Base-by-base conservation (phyloP, 108 stramenopile genomes). In the Skeletonema costatum region DNA sequence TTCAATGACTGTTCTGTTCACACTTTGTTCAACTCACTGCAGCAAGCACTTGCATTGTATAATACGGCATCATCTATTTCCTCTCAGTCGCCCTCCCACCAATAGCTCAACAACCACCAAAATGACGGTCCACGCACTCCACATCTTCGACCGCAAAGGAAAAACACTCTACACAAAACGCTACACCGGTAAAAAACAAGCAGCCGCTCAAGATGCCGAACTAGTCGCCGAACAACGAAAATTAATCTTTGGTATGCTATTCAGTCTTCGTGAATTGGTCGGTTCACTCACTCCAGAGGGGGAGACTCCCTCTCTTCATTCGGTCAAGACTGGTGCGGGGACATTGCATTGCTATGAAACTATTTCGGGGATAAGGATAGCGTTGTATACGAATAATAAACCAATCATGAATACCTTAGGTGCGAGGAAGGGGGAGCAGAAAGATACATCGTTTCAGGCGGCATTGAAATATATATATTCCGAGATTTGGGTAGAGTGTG, bases 221-320 rank as follows among this genome's bases (percentile, higher is more conserved):
- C 88, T 82, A 70, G 60, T 90, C 42, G 80, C 91, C 10, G 95
- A 96, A 73, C 90, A 93, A 74, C 87, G 92, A 33, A 96, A 96
- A 65, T 85, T 96, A 11, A 87, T 96, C 70, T 96, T 94, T 89
- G 95, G 95, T 14, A 96, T 96, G 95, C 60, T 96, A 6, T 94
- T 92, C 78, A 92, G 91, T 46, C 80, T 96, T 5, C 75, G 89
- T 29, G 95, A 96, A 70, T 68, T 96, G 10, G 85, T 88, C 13
- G 85, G 90, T n/a, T 88, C 78, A 68, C 68, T 96, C 29, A 87
- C 87, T n/a, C 93, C 95, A 12, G 80, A 85, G 67, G 60, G 77
- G 5, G 78, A 70, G 56, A 53, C 32, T 59, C 61, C 25, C 85
- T 80, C 62, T 35, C 72, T 96, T 10, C 92, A 96, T 46, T 76